Evolutionary conservation across 192 early-diverging fungal genomes (phyloP).

Genomic region (Coemansia sp.): DNA sequence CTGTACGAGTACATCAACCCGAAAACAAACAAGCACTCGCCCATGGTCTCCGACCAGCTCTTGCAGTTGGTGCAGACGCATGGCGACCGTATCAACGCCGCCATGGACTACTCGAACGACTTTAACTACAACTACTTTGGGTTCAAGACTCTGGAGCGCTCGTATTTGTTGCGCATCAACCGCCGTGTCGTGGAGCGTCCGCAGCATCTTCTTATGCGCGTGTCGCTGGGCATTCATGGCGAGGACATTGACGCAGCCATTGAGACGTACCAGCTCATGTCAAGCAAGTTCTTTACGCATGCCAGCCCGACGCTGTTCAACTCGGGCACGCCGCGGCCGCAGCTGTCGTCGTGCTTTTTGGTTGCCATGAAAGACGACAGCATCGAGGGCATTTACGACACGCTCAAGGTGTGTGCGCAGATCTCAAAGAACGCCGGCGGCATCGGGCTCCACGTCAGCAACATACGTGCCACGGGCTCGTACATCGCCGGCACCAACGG

Average conservation of each 20-base stretch:
- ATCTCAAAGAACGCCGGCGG: conserved; percentile 98
- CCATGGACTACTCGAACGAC: conserved; percentile 96
- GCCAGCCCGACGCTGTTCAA: conserved; percentile 98
- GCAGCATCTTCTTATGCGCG: conserved; percentile 98
- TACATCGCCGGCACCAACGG: conserved; percentile 99
- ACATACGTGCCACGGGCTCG: conserved; percentile 90
- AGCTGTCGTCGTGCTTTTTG: conserved; percentile 94
- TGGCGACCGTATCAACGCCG: conserved; percentile 83
- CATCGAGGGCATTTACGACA: conserved; percentile 98
- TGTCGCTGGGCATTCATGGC: conserved; percentile 94
- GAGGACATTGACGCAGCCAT: conserved; percentile 88
- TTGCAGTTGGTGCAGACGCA: conserved; percentile 68
- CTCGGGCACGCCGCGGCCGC: conserved; percentile 93
- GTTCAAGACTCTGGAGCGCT: conserved; percentile 98
- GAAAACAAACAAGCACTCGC: conserved; percentile 78
- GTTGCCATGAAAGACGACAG: conserved; percentile 95
- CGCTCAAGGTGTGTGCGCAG: conserved; percentile 94
- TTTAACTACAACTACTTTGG: conserved; percentile 99
- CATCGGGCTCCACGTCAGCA: conserved; percentile 96
- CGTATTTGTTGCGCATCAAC: conserved; percentile 87
- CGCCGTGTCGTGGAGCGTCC: conserved; percentile 89
- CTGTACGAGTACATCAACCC: conserved; percentile 88
- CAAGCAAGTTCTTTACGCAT: conserved; percentile 93
- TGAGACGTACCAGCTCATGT: conserved; percentile 93
- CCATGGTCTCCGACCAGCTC: conserved; percentile 87